Percentiles rank a stretch among this genome's conserved stretches.
Conservation (phyloP, 768 basidiomycete genomes). For the Lactarius psammicola region DNA sequence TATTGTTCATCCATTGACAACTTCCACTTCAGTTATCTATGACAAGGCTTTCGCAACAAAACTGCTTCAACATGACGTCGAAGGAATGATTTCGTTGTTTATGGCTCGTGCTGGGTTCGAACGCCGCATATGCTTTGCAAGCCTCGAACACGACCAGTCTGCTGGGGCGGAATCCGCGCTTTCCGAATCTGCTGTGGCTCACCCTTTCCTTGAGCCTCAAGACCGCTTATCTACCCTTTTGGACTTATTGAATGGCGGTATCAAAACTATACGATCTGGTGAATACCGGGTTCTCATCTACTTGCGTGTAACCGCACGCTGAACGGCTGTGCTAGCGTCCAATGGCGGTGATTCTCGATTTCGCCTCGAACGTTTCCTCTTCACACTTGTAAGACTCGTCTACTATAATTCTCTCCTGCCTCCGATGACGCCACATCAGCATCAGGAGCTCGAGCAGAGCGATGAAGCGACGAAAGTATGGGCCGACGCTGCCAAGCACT, state of each 20-base stretch:
- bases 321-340: slow-evolving; percentile 43
- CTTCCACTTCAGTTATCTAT: slow-evolving; percentile 16
- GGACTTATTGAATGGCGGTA: slow-evolving; percentile 35
- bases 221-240: slow-evolving; percentile 53
- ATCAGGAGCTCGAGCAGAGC: slow-evolving; percentile 44
- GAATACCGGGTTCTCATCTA: slow-evolving; percentile 5
- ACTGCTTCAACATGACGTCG: slow-evolving; percentile 25
- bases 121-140: slow-evolving; percentile 16
- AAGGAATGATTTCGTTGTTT: slow-evolving; percentile 25
- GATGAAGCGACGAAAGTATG: slow-evolving; percentile 50
- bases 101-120: slow-evolving; percentile 28
- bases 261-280: slow-evolving; percentile 22
- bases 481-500: slow-evolving; percentile 62
- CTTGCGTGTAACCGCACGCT: background rate
- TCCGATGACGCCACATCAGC: slow-evolving; percentile 24
- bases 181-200: slow-evolving; percentile 30
- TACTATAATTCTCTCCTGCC: slow-evolving; percentile 13
- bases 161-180: background rate
- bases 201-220: slow-evolving; percentile 36
- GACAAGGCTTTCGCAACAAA: slow-evolving; percentile 25
- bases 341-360: slow-evolving; percentile 71
- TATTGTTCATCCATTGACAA: background rate
- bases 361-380: slow-evolving; percentile 80
- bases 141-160: slow-evolving; percentile 6
- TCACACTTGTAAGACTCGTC: slow-evolving; percentile 66